Conservation (phyloP, 163 green algal species). For the Coccomyxa subellipsoidea region DNA sequence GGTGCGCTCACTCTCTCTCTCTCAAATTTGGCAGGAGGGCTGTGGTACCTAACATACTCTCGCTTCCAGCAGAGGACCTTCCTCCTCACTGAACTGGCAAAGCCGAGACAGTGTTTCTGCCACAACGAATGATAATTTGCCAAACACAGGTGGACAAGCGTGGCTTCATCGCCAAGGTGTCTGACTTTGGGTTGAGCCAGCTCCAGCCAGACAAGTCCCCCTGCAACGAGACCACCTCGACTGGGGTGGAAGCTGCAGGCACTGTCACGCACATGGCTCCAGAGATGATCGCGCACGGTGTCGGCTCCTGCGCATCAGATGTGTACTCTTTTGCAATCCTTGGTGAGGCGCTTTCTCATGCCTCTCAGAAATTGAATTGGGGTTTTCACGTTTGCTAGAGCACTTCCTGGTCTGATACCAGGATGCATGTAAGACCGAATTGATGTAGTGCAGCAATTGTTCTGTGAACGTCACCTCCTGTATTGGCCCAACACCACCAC, state of each 20-base stretch:
- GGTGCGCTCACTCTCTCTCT: background rate
- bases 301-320: slow-evolving; percentile 48
- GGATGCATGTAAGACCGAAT: no score
- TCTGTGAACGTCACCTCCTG: no score
- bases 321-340: slow-evolving; percentile 68
- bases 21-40: no score
- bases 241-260: slow-evolving; percentile 42
- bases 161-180: slow-evolving; percentile 61
- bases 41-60: no score
- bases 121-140: no score
- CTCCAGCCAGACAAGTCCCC: slow-evolving; percentile 26
- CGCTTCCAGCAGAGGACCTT: no score
- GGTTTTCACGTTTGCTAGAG: background rate
- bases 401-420: background rate
- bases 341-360: slow-evolving; percentile 14
- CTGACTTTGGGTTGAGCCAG: slow-evolving; percentile 61
- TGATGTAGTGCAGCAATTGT: no score
- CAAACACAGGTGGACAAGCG: slow-evolving; percentile 47
- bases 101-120: no score
- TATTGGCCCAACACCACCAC: no score
- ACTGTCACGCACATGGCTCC: slow-evolving; percentile 65
- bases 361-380: background rate
- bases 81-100: no score
- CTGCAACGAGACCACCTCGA: background rate
- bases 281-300: slow-evolving; percentile 54